A percentile compares a stretch with the other conserved stretches of the same genome.
Conservation (phyloP, 352 stramenopile species). For the Phytopythium kandeliae region DNA sequence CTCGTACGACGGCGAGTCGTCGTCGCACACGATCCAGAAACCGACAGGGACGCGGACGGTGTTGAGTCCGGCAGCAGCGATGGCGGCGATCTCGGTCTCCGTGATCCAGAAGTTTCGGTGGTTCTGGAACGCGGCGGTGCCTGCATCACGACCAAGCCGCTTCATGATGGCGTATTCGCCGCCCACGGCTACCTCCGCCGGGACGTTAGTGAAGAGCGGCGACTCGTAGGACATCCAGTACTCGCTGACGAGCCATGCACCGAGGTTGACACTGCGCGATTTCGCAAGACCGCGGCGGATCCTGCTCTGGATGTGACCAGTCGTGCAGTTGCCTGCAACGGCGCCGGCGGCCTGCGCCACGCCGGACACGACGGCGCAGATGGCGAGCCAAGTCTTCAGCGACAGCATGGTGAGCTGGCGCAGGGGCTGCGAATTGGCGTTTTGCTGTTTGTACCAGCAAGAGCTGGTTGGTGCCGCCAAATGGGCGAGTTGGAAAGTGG, state of each 20-base stretch:
- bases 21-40: constrained; percentile 36
- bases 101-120: constrained; percentile 24
- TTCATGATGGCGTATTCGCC: constrained; percentile 26
- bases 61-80: constrained; percentile 29
- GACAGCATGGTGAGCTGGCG: no score
- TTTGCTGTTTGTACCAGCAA: no score
- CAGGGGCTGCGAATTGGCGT: no score
- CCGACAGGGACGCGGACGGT: constrained; percentile 38
- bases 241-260: constrained; percentile 23
- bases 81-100: constrained; percentile 14
- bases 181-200: constrained; percentile 1
- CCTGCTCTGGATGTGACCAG: constrained; percentile 20
- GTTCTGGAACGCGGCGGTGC: constrained; percentile 12
- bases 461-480: no score
- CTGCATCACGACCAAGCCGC: constrained; percentile 10
- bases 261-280: constrained; percentile 22
- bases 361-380: no score
- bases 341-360: no score
- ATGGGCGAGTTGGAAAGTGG: no score
- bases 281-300: constrained; percentile 18
- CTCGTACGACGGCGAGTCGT: constrained; percentile 10
- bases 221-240: constrained; percentile 20
- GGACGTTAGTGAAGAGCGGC: constrained; percentile 10
- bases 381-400: no score
- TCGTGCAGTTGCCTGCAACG: no score